Conservation (phyloP, 495 filamentous ascomycete species). For the Cercophora newfieldiana region DNA sequence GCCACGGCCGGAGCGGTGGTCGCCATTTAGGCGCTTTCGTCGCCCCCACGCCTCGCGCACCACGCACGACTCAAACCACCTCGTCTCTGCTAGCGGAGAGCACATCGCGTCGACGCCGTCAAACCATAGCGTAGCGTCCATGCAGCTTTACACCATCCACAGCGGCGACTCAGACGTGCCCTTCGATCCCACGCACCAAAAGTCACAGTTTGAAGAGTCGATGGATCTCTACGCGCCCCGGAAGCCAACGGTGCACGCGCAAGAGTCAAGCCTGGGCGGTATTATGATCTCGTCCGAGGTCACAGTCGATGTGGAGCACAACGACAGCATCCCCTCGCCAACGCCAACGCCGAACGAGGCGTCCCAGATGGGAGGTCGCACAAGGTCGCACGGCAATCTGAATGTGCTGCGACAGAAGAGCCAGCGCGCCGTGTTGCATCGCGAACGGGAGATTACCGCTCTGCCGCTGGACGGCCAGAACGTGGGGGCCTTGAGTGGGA, state of each 20-base stretch:
- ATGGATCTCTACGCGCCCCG: neutral
- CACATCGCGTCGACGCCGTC: slow-evolving; percentile 18
- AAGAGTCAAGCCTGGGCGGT: slow-evolving; percentile 32
- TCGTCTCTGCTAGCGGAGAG: slow-evolving; percentile 21
- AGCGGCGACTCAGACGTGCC: neutral
- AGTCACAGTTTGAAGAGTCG: neutral
- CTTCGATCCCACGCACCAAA: neutral
- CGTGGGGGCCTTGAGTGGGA: neutral
- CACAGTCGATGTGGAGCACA: slow-evolving; percentile 33
- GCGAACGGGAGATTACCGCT: neutral
- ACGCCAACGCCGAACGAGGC: neutral
- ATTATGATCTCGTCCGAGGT: slow-evolving; percentile 47
- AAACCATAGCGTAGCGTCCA: slow-evolving; percentile 18
- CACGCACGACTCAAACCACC: slow-evolving; percentile 5
- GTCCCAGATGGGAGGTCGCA: neutral
- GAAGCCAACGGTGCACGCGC: neutral
- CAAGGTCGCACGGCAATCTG: neutral
- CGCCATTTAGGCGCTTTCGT: neutral
- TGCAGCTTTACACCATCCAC: slow-evolving; percentile 15
- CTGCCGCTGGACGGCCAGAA: slow-evolving; percentile 1
- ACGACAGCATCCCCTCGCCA: neutral
- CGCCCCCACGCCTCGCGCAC: neutral
- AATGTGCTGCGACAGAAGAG: slow-evolving; percentile 8
- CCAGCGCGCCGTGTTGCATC: neutral
- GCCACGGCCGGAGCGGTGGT: neutral